phyloP scores from a whole-genome alignment of 441 rosid species.

The Geranium incanum region DNA sequence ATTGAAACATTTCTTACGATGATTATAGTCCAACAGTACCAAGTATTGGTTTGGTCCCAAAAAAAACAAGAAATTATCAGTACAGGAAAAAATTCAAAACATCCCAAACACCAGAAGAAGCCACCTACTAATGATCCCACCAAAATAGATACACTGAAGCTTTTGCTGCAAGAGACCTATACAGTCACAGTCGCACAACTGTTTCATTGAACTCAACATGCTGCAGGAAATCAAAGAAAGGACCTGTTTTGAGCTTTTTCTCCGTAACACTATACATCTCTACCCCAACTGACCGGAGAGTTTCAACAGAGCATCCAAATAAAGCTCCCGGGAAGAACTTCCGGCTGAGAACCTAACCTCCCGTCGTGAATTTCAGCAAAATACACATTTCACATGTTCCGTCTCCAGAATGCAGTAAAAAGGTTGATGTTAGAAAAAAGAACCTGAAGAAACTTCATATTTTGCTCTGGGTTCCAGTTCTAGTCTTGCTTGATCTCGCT shows the following conservation, averaged over 20 bases:
- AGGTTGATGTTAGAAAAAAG: background rate
- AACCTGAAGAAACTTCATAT: background rate
- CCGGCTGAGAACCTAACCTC: background rate
- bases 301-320: conserved; percentile 20
- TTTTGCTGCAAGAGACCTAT: background rate
- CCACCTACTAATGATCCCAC: background rate
- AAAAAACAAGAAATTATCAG: too few species aligned
- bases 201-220: background rate
- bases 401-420: background rate
- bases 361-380: background rate
- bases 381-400: conserved; percentile 8
- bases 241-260: background rate
- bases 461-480: background rate
- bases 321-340: conserved; percentile 19
- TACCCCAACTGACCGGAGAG: background rate
- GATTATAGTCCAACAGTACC: background rate
- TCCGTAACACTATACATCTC: conserved; percentile 3
- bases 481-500: background rate
- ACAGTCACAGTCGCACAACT: background rate
- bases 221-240: background rate
- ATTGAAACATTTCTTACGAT: background rate
- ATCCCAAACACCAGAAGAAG: too few species aligned
- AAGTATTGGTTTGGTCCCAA: background rate
- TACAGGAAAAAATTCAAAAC: too few species aligned
- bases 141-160: background rate